Evolutionary conservation across 2,329 filamentous ascomycete genomes (phyloP), one percentile per base, ranked within the genome.

Genomic region (Anisogramma anomala): DNA sequence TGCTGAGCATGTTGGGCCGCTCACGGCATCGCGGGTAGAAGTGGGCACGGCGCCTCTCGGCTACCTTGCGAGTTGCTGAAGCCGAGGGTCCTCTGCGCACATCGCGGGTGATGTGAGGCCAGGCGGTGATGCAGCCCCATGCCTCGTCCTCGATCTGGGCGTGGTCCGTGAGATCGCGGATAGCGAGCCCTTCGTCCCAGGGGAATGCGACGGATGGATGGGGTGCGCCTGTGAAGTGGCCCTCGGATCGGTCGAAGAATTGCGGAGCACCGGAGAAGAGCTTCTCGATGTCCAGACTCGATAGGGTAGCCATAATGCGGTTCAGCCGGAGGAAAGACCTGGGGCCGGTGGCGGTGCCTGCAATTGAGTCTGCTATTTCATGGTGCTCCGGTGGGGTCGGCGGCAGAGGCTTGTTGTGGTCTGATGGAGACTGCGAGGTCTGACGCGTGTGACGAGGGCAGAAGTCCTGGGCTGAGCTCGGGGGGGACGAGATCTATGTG

Each of bases 211-310:
- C 76, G 36, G 67, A 74, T 17, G 79, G 78, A 50, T 76, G 70
- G 17, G 73, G 72, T 27, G 75, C 72, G 37, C 69, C 74, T 44
- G 68, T 70, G 55, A 67, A 72, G 56, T 77, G 72, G 28, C 72
- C 71, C 50, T 76, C 70, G 43, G 68, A 71, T 39, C 73, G 69
- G 49, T 74, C 70, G 56, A 77, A 78, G 63, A 80, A 84, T 55
- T 83, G 79, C 48, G 81, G 81, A 32, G 81, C 81, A n/a, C 81
- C 80, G 19, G 79, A 82, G 64, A 84, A 85, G 52, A 84, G 69
- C 58, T 77, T 75, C 60, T 79, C 75, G 38, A 84, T 63, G 49
- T 82, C 76, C 30, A 66, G 62, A 33, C 74, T 68, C 51, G 61
- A 69, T 44, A 82, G 63, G 36, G 69, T 69, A 33, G 73, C 65